Base-by-base conservation (phyloP, 1,139 yeast species). In the Debaryomyces udenii region DNA sequence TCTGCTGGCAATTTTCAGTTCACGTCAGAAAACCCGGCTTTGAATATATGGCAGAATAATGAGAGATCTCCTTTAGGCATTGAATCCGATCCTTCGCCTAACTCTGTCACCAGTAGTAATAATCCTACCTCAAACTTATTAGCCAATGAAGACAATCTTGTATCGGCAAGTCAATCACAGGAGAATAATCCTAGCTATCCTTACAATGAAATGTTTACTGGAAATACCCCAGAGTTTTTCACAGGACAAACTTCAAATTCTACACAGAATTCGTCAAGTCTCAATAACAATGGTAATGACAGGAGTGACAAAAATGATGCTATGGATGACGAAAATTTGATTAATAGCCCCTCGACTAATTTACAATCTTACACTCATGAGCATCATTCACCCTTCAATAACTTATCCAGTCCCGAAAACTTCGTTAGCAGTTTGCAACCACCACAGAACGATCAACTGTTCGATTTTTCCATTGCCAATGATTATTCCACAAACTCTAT, bases 211-310 rank as follows among this genome's bases (percentile, higher is more conserved):
- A 52, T 61, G 43, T 60, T 60, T 41, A 50, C 55, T 9, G 56
- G 62, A 9, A 56, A 57, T 39, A 61, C 68, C 2, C 68, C 70
- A 2, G 68, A 65, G 37, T 65, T 65, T 40, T 59, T 65, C 30
- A 51, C 57, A 3, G 48, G 51, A 5, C 62, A 56, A 27, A 57
- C 63, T n/a, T 62, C 66, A 4, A 53, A 47, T 35, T 38, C 46
- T n/a, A 41, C 44, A 6, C 28, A 26, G 5, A 26, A 26, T 32
- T 26, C 43, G 33, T 31, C 44, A 23, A 42, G 24, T 26, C 27
- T 44, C 13, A 20, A 31, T 24, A 27, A 30, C 18, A 33, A 38
- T 28, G 44, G 31, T 33, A 34, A 27, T 11, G 39, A 27, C 24
- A 32, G 18, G 14, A 29, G 17, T 15, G 30, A 31, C 17, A 31